Percentiles rank a stretch among this genome's conserved stretches.
Conservation (phyloP, 108 stramenopile species). For the Cyclostephanos tholiformis region DNA sequence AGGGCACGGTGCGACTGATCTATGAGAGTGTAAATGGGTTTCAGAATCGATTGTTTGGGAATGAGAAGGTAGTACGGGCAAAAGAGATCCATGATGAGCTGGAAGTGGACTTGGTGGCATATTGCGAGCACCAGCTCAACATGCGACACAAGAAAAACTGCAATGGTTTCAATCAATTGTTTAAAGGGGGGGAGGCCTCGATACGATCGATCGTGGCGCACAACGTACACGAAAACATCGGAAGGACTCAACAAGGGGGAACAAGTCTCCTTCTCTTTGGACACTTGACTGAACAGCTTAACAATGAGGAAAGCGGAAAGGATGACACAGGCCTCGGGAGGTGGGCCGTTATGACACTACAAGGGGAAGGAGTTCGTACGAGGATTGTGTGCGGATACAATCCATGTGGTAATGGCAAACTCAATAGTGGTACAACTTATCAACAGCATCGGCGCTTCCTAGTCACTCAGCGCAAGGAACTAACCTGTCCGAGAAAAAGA, state of each 20-base stretch:
- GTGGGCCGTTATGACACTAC: no score
- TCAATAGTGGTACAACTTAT: no score
- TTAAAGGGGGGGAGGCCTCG: constrained; percentile 8
- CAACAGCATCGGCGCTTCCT: constrained; percentile 8
- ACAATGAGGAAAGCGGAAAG: no score
- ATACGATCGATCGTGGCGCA: background rate
- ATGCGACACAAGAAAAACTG: background rate
- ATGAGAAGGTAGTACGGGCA: background rate
- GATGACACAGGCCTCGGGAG: no score
- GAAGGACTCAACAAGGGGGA: no score
- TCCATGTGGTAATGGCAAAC: background rate
- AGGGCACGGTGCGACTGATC: no score
- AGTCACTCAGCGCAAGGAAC: no score
- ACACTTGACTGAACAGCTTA: no score
- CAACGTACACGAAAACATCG: no score
- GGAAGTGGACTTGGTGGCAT: no score
- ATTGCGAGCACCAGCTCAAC: background rate
- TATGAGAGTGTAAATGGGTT: background rate
- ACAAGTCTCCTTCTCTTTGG: no score
- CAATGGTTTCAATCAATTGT: background rate
- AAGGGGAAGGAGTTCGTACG: background rate
- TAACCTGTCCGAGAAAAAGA: constrained; percentile 7
- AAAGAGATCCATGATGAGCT: no score
- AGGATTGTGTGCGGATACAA: background rate
- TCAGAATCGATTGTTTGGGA: background rate